Evolutionary conservation across 1,284 basidiomycete species (phyloP).

Genomic region (Pyrrhoderma noxium): DNA sequence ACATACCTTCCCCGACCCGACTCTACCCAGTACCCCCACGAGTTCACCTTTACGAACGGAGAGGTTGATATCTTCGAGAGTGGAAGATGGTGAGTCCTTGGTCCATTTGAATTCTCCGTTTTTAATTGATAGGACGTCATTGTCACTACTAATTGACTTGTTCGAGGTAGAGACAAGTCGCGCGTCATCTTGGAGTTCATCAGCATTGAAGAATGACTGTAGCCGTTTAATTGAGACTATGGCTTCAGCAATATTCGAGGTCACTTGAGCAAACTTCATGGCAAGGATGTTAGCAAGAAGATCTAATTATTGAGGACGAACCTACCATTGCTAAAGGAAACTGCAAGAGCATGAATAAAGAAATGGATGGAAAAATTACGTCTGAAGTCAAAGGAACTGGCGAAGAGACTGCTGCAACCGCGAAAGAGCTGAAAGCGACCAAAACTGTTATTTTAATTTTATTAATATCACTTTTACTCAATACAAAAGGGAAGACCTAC

Average conservation of each 20-base stretch:
- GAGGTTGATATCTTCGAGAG: slow-evolving; percentile 73
- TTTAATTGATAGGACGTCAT: slow-evolving; percentile 20
- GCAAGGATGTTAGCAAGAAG: background rate
- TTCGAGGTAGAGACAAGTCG: slow-evolving; percentile 33
- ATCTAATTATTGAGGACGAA: background rate
- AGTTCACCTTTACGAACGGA: slow-evolving; percentile 56
- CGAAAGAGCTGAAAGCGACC: slow-evolving; percentile 68
- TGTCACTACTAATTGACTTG: too few relatives aligned
- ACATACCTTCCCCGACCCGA: slow-evolving; percentile 49
- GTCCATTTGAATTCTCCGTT: slow-evolving; percentile 79
- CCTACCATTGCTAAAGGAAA: slow-evolving; percentile 83
- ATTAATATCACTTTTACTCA: slow-evolving; percentile 23
- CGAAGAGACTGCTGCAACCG: slow-evolving; percentile 68
- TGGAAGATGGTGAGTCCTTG: slow-evolving; percentile 48
- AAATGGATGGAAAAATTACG: slow-evolving; percentile 91
- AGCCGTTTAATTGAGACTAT: slow-evolving; percentile 65
- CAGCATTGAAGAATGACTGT: slow-evolving; percentile 67
- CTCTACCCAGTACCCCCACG: slow-evolving; percentile 68
- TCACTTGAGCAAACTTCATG: background rate
- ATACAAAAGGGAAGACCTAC: slow-evolving; percentile 36
- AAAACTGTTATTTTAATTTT: slow-evolving; percentile 7
- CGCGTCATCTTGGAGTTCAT: slow-evolving; percentile 77
- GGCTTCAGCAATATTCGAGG: slow-evolving; percentile 28
- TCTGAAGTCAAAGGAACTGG: slow-evolving; percentile 78
- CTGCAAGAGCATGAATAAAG: slow-evolving; percentile 84